Evolutionary conservation across 805 yeast genomes (phyloP).

Genomic region (Candida andamanensis): DNA sequence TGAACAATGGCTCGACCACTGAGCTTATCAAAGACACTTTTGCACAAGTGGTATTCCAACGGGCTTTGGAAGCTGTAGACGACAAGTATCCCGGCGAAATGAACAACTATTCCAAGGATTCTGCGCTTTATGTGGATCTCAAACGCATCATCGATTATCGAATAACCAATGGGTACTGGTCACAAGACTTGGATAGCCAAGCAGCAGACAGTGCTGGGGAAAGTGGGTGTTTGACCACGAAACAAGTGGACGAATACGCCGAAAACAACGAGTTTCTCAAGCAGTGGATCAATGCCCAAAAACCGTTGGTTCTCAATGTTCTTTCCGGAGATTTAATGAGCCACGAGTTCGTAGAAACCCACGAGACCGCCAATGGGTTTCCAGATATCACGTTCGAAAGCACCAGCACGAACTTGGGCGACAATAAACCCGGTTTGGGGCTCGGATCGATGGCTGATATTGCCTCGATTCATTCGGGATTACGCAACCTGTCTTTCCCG

Average conservation of each 20-base stretch:
- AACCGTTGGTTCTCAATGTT: slow-evolving; percentile 16
- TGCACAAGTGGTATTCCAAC: slow-evolving; percentile 25
- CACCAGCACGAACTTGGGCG: background rate
- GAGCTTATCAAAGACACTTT: slow-evolving; percentile 26
- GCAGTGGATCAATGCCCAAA: slow-evolving; percentile 29
- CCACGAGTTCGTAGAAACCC: background rate
- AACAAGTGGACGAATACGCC: slow-evolving; percentile 22
- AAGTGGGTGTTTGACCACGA: slow-evolving; percentile 9
- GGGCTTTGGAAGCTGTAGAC: slow-evolving; percentile 23
- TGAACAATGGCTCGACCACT: slow-evolving; percentile 1
- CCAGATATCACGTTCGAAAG: slow-evolving; percentile 5
- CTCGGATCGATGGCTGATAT: slow-evolving; percentile 39
- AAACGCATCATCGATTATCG: slow-evolving; percentile 21
- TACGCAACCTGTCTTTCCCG: slow-evolving; percentile 6
- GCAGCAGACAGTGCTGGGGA: slow-evolving; percentile 2
- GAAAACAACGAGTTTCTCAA: slow-evolving; percentile 20
- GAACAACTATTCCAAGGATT: slow-evolving; percentile 13
- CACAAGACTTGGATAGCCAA: slow-evolving; percentile 16
- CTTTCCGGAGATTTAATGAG: slow-evolving; percentile 1
- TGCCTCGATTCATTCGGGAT: slow-evolving; percentile 37
- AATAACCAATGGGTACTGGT: slow-evolving; percentile 24
- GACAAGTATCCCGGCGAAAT: slow-evolving; percentile 21
- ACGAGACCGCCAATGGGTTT: slow-evolving; percentile 2
- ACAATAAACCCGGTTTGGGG: slow-evolving; percentile 18
- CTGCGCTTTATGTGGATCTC: slow-evolving; percentile 4